phyloP scores from a whole-genome alignment of 768 basidiomycete species.

The Kwoniella dendrophila region DNA sequence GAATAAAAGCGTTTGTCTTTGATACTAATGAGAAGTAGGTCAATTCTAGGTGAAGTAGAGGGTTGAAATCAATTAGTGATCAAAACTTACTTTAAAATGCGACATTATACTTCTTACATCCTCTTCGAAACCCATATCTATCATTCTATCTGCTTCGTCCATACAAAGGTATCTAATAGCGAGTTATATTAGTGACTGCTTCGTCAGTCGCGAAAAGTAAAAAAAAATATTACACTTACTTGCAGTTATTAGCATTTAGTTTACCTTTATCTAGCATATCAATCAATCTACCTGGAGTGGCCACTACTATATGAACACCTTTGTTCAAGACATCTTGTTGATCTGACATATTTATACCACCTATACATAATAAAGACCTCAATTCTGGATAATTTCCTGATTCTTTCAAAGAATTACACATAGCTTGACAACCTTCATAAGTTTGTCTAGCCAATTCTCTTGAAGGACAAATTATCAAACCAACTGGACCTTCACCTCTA shows the following conservation, averaged over 20 bases:
- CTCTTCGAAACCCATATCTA: constrained; percentile 98
- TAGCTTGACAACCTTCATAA: constrained; percentile 86
- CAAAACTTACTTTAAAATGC: constrained; percentile 79
- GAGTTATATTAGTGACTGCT: too few relatives aligned
- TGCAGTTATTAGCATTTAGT: constrained; percentile 90
- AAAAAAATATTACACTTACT: constrained; percentile 58
- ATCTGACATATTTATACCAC: constrained; percentile 98
- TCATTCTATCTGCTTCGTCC: constrained; percentile 97
- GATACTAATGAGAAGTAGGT: constrained; percentile 63
- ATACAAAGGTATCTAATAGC: constrained; percentile 86
- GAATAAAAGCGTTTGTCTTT: constrained; percentile 94
- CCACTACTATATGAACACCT: constrained; percentile 93
- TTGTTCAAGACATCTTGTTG: constrained; percentile 87
- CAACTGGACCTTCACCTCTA: constrained; percentile 95
- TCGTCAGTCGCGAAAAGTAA: too few relatives aligned
- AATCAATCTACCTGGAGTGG: constrained; percentile 93
- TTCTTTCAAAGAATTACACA: constrained; percentile 79
- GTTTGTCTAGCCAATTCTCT: constrained; percentile 96
- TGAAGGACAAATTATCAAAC: constrained; percentile 92
- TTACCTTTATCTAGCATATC: constrained; percentile 97
- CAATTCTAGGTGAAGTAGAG: not conserved
- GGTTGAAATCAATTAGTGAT: not conserved
- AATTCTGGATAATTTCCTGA: constrained; percentile 78
- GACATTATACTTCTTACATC: constrained; percentile 96
- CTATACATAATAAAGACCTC: constrained; percentile 89